Conservation (phyloP, 768 basidiomycete genomes). For the Lactarius sanguifluus region DNA sequence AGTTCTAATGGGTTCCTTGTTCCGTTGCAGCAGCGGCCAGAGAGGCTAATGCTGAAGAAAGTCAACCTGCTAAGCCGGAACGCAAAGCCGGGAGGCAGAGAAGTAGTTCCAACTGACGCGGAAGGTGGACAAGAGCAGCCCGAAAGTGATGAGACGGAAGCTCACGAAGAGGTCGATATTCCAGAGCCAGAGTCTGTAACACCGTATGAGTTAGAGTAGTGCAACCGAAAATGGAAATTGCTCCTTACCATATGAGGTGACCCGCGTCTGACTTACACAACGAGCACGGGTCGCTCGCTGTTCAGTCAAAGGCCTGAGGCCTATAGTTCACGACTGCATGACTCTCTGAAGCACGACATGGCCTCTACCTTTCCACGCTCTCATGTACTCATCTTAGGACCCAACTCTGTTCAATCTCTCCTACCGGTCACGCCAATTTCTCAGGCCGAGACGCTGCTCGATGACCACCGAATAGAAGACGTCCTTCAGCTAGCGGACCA, state of each 20-base stretch:
- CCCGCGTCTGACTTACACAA: not conserved
- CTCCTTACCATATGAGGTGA: not conserved
- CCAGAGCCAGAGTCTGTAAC: not conserved
- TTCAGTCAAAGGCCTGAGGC: not conserved
- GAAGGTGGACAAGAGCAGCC: not conserved
- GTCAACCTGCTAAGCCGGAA: slow-evolving; percentile 24
- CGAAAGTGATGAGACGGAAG: not conserved
- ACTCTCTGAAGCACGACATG: slow-evolving; percentile 17
- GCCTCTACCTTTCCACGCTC: slow-evolving; percentile 58
- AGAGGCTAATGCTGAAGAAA: slow-evolving; percentile 39
- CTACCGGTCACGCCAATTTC: slow-evolving; percentile 71
- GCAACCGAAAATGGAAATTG: not conserved
- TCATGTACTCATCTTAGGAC: slow-evolving; percentile 61
- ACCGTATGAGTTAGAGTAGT: slow-evolving; percentile 8
- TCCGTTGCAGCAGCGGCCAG: slow-evolving; percentile 43
- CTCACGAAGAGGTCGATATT: not conserved
- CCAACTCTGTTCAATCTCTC: slow-evolving; percentile 61
- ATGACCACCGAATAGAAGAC: slow-evolving; percentile 63
- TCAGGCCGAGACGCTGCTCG: slow-evolving; percentile 68
- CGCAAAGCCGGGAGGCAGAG: slow-evolving; percentile 27
- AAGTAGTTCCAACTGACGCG: not conserved
- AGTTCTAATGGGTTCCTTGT: slow-evolving; percentile 43
- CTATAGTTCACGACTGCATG: not conserved
- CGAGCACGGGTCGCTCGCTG: not conserved
- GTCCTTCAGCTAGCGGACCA: slow-evolving; percentile 61